These are phyloP conservation scores for Aspergillus biplanus DNA, from an alignment of 495 filamentous ascomycete genomes.

Conservation along the genomic window DNA sequence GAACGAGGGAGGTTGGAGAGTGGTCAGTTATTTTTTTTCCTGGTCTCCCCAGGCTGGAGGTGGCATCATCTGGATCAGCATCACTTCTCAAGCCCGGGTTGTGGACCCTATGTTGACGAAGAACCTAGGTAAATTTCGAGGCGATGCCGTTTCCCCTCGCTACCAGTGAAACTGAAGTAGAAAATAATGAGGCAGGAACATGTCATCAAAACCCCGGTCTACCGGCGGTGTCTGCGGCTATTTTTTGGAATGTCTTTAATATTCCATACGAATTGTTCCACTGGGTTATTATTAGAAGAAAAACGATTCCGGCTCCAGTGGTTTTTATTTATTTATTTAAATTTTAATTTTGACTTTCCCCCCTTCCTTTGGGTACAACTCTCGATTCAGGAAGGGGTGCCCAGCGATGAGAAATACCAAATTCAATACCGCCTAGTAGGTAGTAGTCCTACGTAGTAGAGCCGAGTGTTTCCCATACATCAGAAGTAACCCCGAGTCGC, in stretches of 20 bases:
- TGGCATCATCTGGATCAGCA: neutral
- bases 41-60: neutral
- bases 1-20: too few species aligned
- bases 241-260: neutral
- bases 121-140: neutral
- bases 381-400: neutral
- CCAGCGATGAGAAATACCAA: too few species aligned
- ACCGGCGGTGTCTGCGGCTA: slow-evolving; percentile 6
- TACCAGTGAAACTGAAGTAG: neutral
- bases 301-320: neutral
- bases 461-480: too few species aligned
- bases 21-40: too few species aligned
- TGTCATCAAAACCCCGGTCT: neutral
- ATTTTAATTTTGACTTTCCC: neutral
- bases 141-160: neutral
- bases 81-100: neutral
- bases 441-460: too few species aligned
- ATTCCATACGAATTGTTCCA: neutral
- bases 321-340: neutral
- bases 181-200: slow-evolving; percentile 3
- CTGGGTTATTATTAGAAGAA: neutral
- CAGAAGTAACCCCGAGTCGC: too few species aligned
- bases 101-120: neutral
- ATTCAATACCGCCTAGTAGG: too few species aligned
- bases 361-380: neutral